Base-by-base conservation (phyloP, 371 early-diverging fungal genomes). In the Lichtheimia ramosa region DNA sequence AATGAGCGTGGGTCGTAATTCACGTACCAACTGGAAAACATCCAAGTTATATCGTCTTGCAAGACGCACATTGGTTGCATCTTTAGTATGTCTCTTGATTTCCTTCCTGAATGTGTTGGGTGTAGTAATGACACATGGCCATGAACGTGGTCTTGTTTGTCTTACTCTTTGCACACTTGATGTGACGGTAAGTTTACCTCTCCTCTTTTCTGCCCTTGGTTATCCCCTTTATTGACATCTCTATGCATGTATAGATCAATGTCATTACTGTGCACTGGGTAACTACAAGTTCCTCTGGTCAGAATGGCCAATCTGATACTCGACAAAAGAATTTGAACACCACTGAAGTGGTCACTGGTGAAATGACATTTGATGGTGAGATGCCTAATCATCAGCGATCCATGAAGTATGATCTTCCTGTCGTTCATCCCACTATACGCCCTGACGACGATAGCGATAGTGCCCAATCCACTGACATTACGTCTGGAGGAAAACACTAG, bases 241-340 rank as follows among this genome's bases (percentile, higher is more conserved):
- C 14, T 39, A 50, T 20, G 15, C 15, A 23, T 18, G 2, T 20
- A 20, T 61, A 79, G 79, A 66, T 82, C 27, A 84, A 85, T 34
- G 82, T 81, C 13, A 68, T 82, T 40, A 71, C 79, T n/a, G 76
- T 84, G 16, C 79, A 84, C 56, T 84, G 84, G 84, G 84, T 84
- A 13, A 65, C 65, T 14, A 52, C 55, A 14, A 58, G 56, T 23
- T 34, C 39, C 8, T 16, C 46, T 21, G 42, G 51, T n/a, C 40
- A 49, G 25, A 41, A 59, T 52, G 58, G 53, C 18, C 51, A 52
- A 16, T 39, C 53, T 16, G 53, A 53, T 16, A 58, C 58, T 12
- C 28, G 56, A 6, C 54, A 57, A n/a, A 63, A 63, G 58, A 63
- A 63, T 54, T 34, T 58, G 50, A 58, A 63, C 34, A 63, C 63